These are phyloP conservation scores for Trypanosoma boissoni DNA, from an alignment of 208 protist species.

Conservation along the genomic window DNA sequence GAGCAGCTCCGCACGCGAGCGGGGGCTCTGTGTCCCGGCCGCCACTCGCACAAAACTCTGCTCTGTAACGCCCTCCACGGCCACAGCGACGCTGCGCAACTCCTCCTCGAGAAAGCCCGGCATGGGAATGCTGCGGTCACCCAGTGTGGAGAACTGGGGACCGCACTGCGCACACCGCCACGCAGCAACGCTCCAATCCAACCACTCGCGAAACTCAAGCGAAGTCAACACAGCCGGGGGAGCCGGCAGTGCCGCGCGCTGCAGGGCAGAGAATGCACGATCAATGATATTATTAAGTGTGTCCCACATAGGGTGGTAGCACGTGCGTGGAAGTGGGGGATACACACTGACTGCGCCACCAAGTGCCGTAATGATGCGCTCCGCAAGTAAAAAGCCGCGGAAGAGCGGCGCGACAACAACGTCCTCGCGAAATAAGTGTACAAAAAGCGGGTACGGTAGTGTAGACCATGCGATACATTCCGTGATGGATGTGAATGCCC, in stretches of 20 bases:
- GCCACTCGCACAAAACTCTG: constrained; percentile 48
- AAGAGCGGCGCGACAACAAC: constrained; percentile 97
- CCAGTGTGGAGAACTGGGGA: constrained; percentile 19
- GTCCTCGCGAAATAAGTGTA: constrained; percentile 91
- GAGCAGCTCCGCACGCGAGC: too few species aligned
- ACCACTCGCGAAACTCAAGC: constrained; percentile 79
- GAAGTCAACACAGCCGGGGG: constrained; percentile 48
- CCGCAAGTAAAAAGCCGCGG: constrained; percentile 97
- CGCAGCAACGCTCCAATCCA: constrained; percentile 57
- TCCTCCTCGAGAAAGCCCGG: constrained; percentile 78
- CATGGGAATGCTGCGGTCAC: constrained; percentile 33
- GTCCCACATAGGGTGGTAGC: constrained; percentile 93
- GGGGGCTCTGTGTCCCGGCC: neutral
- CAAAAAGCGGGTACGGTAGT: constrained; percentile 74
- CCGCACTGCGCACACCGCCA: constrained; percentile 65
- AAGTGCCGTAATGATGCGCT: constrained; percentile 93
- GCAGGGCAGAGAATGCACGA: constrained; percentile 56
- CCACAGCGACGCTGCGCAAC: constrained; percentile 50
- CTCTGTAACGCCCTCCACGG: constrained; percentile 66
- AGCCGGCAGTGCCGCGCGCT: constrained; percentile 47
- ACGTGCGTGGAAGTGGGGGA: constrained; percentile 90
- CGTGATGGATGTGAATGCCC: constrained; percentile 98
- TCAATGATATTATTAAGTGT: constrained; percentile 80
- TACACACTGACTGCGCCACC: constrained; percentile 93
- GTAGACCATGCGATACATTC: constrained; percentile 99